phyloP scores from a whole-genome alignment of 2,329 filamentous ascomycete genomes.

The Aspergillus ruber region DNA sequence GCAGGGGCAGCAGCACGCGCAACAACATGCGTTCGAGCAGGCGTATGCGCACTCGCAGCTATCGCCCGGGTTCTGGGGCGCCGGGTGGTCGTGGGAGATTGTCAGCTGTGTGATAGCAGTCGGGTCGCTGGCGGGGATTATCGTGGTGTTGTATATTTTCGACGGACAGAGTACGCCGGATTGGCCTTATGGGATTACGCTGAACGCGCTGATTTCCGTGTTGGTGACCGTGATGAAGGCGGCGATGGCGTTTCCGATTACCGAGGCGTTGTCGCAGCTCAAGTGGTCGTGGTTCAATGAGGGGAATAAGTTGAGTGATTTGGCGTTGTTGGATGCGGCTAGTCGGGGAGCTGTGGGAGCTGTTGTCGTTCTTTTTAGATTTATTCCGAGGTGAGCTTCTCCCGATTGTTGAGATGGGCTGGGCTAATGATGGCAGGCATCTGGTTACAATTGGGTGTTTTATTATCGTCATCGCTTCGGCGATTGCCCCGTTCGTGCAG shows the following conservation, averaged over 20 bases:
- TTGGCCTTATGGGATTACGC: conserved; percentile 26
- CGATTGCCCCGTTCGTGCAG: conserved; percentile 26
- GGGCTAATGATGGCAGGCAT: conserved; percentile 10
- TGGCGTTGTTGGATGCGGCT: conserved; percentile 27
- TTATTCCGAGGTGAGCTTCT: conserved; percentile 18
- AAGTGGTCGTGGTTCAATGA: conserved; percentile 31
- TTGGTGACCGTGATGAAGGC: conserved; percentile 24
- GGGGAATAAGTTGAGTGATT: conserved; percentile 22
- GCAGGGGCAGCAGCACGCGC: no score
- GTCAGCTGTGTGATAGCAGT: conserved; percentile 21
- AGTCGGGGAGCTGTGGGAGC: conserved; percentile 26
- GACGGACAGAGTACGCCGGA: conserved; percentile 21
- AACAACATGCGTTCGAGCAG: not conserved
- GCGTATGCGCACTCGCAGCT: not conserved
- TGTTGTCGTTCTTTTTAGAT: conserved; percentile 19
- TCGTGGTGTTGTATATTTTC: conserved; percentile 23
- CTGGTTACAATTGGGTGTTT: conserved; percentile 23
- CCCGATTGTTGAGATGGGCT: no score
- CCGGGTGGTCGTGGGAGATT: conserved; percentile 16
- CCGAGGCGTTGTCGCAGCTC: conserved; percentile 25
- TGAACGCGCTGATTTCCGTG: conserved; percentile 28
- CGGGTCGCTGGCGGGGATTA: conserved; percentile 27
- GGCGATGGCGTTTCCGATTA: conserved; percentile 22
- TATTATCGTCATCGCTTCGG: conserved; percentile 20
- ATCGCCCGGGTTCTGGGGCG: conserved; percentile 7